These are phyloP conservation scores for Lophium mytilinum DNA, from an alignment of 495 filamentous ascomycete genomes.

Conservation along the genomic window DNA sequence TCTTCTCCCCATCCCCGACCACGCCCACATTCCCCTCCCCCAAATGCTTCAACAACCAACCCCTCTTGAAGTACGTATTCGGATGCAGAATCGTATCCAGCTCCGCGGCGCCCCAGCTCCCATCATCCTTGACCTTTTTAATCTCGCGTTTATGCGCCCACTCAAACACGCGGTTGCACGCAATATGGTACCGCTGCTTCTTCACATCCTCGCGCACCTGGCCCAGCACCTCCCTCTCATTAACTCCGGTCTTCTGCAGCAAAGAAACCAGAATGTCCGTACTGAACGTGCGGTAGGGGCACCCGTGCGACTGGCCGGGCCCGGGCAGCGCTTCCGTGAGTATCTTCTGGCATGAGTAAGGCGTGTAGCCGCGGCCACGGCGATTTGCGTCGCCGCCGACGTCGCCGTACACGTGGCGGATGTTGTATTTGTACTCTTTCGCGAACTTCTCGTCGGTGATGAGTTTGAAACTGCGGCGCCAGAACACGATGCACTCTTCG, in stretches of 20 bases:
- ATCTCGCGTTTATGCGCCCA: conserved; percentile 77
- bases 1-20: conserved; percentile 11
- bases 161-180: conserved; percentile 96
- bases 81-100: conserved; percentile 95
- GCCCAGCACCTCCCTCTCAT: conserved; percentile 65
- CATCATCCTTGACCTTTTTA: conserved; percentile 76
- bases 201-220: conserved; percentile 84
- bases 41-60: conserved; percentile 75
- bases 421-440: conserved; percentile 94
- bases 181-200: conserved; percentile 84
- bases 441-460: conserved; percentile 88
- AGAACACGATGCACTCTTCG: conserved; percentile 91
- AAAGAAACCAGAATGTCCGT: conserved; percentile 72
- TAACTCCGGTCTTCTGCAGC: conserved; percentile 66
- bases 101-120: conserved; percentile 66
- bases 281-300: conserved; percentile 89
- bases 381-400: conserved; percentile 88
- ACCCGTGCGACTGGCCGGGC: conserved; percentile 81
- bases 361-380: conserved; percentile 75
- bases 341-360: conserved; percentile 91
- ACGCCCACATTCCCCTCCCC: conserved; percentile 34
- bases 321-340: conserved; percentile 77
- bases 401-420: conserved; percentile 88
- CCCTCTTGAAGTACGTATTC: conserved; percentile 95
- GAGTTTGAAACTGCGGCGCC: conserved; percentile 74